A percentile compares a stretch with the other conserved stretches of the same genome.
These are phyloP conservation scores for Nyctanthes arbortristis DNA, from an alignment of 257 asterid genomes.

Conservation along the genomic window DNA sequence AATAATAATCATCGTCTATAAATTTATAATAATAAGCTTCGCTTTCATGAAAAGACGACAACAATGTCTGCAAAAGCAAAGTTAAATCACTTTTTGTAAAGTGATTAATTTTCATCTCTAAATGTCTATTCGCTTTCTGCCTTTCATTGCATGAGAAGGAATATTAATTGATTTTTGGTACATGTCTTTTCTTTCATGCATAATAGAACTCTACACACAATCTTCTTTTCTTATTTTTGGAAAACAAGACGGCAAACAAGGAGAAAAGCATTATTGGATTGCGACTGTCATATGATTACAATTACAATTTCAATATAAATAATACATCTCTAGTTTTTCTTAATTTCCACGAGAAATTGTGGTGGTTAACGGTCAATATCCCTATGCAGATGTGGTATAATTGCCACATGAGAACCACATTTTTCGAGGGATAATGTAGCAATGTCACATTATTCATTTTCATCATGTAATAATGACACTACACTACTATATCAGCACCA, in stretches of 20 bases:
- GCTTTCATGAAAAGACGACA: slow-evolving; percentile 49
- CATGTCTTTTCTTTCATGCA: slow-evolving; percentile 50
- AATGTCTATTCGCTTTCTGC: slow-evolving; percentile 35
- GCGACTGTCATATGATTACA: neutral
- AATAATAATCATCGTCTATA: neutral
- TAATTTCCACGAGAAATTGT: slow-evolving; percentile 14
- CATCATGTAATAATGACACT: no score
- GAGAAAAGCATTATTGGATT: slow-evolving; percentile 19
- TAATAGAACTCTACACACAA: slow-evolving; percentile 23
- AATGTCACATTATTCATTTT: no score
- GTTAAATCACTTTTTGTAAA: slow-evolving; percentile 64
- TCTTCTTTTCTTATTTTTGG: slow-evolving; percentile 16
- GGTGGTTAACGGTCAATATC: slow-evolving; percentile 34
- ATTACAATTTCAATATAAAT: neutral
- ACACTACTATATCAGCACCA: no score
- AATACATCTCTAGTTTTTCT: slow-evolving; percentile 17
- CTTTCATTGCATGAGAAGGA: slow-evolving; percentile 46
- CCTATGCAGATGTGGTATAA: neutral
- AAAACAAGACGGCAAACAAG: slow-evolving; percentile 21
- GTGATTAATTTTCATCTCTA: slow-evolving; percentile 43
- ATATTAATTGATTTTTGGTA: slow-evolving; percentile 39
- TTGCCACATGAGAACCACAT: no score
- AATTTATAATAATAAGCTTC: neutral
- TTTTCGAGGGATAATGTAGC: no score
- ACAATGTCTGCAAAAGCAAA: slow-evolving; percentile 41